Evolutionary conservation across 495 filamentous ascomycete genomes (phyloP).

Genomic region (Acidomyces sp.): DNA sequence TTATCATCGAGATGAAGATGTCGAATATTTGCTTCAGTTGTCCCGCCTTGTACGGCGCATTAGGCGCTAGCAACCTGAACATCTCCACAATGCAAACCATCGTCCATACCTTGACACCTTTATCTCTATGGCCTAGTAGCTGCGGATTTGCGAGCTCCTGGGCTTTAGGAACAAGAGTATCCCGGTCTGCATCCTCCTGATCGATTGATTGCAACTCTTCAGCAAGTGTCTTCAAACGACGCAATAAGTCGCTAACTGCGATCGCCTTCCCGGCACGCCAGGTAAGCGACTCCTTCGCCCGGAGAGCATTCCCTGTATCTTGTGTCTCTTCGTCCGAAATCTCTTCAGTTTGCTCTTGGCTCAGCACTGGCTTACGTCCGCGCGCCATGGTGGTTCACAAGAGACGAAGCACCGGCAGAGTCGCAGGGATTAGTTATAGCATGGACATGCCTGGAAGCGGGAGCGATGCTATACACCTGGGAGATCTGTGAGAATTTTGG

Average conservation of each 20-base stretch:
- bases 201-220: conserved; percentile 77
- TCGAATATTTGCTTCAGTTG: conserved; percentile 96
- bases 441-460: no score
- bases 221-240: conserved; percentile 63
- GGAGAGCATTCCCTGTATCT: conserved; percentile 27
- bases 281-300: conserved; percentile 77
- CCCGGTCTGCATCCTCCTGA: conserved; percentile 70
- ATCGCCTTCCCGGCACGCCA: conserved; percentile 90
- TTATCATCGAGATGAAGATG: conserved; percentile 66
- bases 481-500: no score
- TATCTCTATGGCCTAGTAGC: conserved; percentile 79
- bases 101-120: conserved; percentile 76
- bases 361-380: conserved; percentile 8
- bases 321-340: conserved; percentile 13
- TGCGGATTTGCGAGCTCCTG: conserved; percentile 78
- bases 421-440: no score
- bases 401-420: not conserved
- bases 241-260: conserved; percentile 64
- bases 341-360: conserved; percentile 16
- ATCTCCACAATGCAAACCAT: conserved; percentile 89
- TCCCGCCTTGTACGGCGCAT: conserved; percentile 81
- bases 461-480: no score
- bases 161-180: conserved; percentile 69
- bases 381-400: conserved; percentile 8
- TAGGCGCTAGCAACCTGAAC: conserved; percentile 80